Evolutionary conservation across 345 rosid genomes (phyloP), one percentile per base, ranked within the genome.

Genomic region (Ceriops tagal): DNA sequence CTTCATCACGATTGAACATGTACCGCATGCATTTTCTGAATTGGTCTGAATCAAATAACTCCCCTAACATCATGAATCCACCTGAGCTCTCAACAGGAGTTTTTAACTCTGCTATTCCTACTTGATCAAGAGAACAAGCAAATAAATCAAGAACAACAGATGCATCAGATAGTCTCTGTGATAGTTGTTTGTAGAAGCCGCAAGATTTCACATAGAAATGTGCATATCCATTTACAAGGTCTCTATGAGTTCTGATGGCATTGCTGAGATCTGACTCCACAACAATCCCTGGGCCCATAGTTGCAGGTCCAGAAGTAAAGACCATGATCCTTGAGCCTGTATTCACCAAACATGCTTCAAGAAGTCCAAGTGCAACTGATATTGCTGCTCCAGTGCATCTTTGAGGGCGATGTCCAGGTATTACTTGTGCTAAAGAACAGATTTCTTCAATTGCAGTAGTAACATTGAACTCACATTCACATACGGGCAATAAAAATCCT

Each of bases 121-220:
- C 88, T 82, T 95, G 96, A 83, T 95, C 99, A 67, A 92, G 96
- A 76, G 96, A 88, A 75, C 93, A 95, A 66, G 97, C 97, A 61
- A 92, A 92, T 76, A 95, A 74, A 85, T 95, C 97, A 24, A 95
- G 92, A 81, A 78, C 86, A 52, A 78, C 68, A 15, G 96, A 87
- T 9, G 84, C 80, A 85, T 88, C 85, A 15, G 83, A 79, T 52
- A 92, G 81, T 74, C 96, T 83, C 73, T 83, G 82, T 0, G 83
- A 85, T 72, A 95, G 34, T 43, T 70, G 77, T 65, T 77, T 84
- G 83, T 95, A 95, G 79, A 88, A 95, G 64, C 71, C 79, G 28
- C 81, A 63, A 31, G 98, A 92, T 76, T 79, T 92, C 16, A 51
- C 31, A 26, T 85, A 82, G 66, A 87, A 72, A 46, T 86, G 72